A percentile compares a stretch with the other conserved stretches of the same genome.
Conservation (phyloP, 371 early-diverging fungal species). For the Furculomyces boomerangus region DNA sequence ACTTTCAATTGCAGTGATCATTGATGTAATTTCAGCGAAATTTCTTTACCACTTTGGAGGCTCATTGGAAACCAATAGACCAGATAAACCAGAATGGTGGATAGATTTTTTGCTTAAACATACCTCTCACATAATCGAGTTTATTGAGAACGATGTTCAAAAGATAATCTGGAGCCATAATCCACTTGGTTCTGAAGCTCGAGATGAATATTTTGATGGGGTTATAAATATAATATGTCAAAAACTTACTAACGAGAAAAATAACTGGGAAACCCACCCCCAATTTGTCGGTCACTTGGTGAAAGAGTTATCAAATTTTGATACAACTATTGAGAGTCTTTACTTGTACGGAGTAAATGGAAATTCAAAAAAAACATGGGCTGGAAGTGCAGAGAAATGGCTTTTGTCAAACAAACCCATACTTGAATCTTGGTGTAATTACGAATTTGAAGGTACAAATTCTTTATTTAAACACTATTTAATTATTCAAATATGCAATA, state of each 20-base stretch:
- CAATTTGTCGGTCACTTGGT: slow-evolving; percentile 50
- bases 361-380: neutral
- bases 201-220: slow-evolving; percentile 51
- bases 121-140: slow-evolving; percentile 37
- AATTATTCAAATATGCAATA: neutral
- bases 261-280: slow-evolving; percentile 33
- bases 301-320: slow-evolving; percentile 53
- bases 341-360: slow-evolving; percentile 22
- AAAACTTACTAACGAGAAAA: slow-evolving; percentile 39
- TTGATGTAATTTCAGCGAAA: slow-evolving; percentile 30
- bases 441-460: neutral
- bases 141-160: slow-evolving; percentile 33
- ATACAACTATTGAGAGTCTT: slow-evolving; percentile 43
- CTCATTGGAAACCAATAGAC: slow-evolving; percentile 51
- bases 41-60: slow-evolving; percentile 67
- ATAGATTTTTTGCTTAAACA: slow-evolving; percentile 42
- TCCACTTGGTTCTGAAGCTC: slow-evolving; percentile 22
- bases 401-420: neutral
- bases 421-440: neutral
- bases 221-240: slow-evolving; percentile 35
- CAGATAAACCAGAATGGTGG: slow-evolving; percentile 83
- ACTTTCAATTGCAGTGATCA: slow-evolving; percentile 1
- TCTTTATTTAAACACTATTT: neutral
- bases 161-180: slow-evolving; percentile 28
- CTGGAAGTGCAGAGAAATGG: neutral